Evolutionary conservation across 257 asterid species (phyloP).

Genomic region (Solanum medicagineum): DNA sequence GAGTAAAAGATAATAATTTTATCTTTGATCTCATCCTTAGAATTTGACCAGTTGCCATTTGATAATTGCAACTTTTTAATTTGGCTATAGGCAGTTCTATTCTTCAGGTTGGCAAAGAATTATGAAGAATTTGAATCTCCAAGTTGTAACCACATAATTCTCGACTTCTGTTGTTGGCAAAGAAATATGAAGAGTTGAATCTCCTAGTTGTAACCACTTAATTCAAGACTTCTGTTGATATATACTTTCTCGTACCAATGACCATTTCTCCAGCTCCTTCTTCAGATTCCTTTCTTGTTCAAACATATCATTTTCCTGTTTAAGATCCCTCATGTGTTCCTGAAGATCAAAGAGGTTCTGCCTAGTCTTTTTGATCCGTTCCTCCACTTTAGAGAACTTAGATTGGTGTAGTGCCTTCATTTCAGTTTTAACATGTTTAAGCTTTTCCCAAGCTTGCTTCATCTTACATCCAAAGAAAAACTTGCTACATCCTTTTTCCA

Average conservation of each 20-base stretch:
- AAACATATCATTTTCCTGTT: not conserved
- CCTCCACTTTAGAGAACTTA: not conserved
- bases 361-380: not conserved
- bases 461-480: not conserved
- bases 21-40: too few species aligned
- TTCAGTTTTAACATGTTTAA: not conserved
- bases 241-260: not conserved
- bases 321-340: not conserved
- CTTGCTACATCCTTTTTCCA: not conserved
- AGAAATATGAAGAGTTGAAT: not conserved
- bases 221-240: not conserved
- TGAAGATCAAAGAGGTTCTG: not conserved
- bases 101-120: not conserved
- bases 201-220: not conserved
- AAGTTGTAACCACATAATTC: not conserved
- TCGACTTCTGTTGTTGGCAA: not conserved
- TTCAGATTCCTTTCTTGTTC: not conserved
- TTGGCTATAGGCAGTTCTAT: not conserved
- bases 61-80: not conserved
- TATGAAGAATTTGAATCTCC: not conserved
- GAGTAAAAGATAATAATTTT: not conserved
- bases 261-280: not conserved
- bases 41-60: too few species aligned
- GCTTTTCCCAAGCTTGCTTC: not conserved
- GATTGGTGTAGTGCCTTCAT: not conserved